A percentile compares a stretch with the other conserved stretches of the same genome.
Conservation (phyloP, 192 early-diverging fungal species). For the Rhizophagus sp. region DNA sequence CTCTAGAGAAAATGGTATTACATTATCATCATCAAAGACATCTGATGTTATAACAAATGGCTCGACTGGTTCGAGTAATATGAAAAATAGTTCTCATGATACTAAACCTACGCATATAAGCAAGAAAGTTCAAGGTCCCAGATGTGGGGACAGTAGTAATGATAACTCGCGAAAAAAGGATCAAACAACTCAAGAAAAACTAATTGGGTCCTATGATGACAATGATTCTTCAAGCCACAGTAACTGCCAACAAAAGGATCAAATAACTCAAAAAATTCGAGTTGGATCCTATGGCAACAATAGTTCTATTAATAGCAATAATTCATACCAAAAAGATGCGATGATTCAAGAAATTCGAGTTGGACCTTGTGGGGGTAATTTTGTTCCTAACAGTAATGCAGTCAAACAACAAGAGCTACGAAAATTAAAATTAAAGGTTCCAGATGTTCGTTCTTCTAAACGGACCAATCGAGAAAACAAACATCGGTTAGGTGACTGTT, state of each 20-base stretch:
- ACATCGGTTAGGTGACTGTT: not conserved
- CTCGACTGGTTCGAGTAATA: not conserved
- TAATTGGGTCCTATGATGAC: not conserved
- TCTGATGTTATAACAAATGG: not conserved
- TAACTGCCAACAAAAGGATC: not conserved
- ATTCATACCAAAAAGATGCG: too few species aligned
- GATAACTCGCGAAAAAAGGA: not conserved
- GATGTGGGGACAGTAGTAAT: not conserved
- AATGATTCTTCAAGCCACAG: not conserved
- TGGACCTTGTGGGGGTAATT: too few species aligned
- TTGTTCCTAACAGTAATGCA: not conserved
- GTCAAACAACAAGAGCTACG: not conserved
- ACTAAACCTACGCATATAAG: not conserved
- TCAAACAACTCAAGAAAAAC: not conserved
- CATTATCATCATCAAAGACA: too few species aligned
- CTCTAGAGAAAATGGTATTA: not conserved
- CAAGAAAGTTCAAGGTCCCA: not conserved
- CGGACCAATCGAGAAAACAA: not conserved
- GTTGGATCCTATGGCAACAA: not conserved
- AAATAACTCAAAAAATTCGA: not conserved
- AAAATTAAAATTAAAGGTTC: not conserved
- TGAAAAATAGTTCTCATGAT: not conserved
- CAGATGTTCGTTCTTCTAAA: not conserved
- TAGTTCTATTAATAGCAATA: too few species aligned
- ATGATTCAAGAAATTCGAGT: too few species aligned